phyloP scores from a whole-genome alignment of 768 basidiomycete genomes.

The Phanerochaete sordida region DNA sequence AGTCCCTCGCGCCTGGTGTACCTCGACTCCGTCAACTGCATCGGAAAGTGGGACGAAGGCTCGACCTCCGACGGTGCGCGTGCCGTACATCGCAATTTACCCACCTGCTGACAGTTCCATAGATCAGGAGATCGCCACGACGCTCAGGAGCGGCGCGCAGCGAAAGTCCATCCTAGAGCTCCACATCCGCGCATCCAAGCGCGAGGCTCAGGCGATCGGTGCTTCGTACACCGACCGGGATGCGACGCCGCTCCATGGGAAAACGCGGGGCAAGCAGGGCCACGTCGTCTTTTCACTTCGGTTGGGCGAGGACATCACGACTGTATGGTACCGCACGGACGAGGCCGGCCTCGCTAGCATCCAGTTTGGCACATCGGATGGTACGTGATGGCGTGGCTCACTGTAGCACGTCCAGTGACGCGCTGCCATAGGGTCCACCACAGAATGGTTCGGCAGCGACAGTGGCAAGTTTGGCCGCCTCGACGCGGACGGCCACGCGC shows the following conservation, averaged over 20 bases:
- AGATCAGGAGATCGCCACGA: background rate
- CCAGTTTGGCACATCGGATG: background rate
- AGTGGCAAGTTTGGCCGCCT: background rate
- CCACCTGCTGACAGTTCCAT: background rate
- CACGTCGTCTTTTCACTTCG: background rate
- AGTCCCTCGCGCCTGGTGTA: background rate
- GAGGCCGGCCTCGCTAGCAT: background rate
- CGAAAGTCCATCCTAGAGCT: background rate
- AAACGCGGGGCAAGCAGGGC: background rate
- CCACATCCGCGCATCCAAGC: background rate
- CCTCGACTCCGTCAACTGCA: background rate
- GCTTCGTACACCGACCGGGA: background rate
- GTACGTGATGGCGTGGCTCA: background rate
- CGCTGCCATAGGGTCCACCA: background rate
- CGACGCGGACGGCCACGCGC: background rate
- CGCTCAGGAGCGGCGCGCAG: background rate
- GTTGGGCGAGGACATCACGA: constrained; percentile 1
- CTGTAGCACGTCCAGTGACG: too few relatives aligned
- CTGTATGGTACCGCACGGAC: background rate
- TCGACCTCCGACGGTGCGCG: background rate
- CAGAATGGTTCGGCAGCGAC: background rate
- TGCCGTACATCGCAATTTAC: background rate
- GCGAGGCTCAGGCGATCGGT: background rate
- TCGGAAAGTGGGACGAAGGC: background rate
- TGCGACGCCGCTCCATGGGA: background rate